Conservation (phyloP, 176 grass and related monocot genomes). For the Phoenix dactylifera region DNA sequence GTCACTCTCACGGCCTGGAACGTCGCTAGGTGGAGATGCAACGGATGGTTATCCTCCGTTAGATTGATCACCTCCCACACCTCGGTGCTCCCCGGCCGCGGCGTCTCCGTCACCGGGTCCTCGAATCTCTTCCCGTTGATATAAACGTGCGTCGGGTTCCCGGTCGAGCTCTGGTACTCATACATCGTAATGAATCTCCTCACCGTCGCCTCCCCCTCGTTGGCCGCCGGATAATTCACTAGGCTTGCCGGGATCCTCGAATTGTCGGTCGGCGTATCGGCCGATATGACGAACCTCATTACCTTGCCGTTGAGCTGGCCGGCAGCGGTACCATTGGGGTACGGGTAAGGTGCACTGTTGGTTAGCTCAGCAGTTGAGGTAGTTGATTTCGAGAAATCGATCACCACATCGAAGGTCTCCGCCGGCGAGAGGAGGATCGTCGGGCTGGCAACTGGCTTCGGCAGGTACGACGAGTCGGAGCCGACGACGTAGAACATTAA, state of each 20-base stretch:
- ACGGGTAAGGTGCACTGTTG: slow-evolving; percentile 66
- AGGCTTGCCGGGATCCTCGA: slow-evolving; percentile 32
- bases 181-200: slow-evolving; percentile 46
- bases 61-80: slow-evolving; percentile 82
- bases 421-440: slow-evolving; percentile 33
- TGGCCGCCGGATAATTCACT: slow-evolving; percentile 22
- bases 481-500: slow-evolving; percentile 48
- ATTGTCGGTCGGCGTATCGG: neutral
- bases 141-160: slow-evolving; percentile 46
- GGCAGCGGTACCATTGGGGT: slow-evolving; percentile 31
- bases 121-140: slow-evolving; percentile 62
- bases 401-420: slow-evolving; percentile 52
- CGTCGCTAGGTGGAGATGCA: slow-evolving; percentile 59
- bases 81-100: slow-evolving; percentile 38
- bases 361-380: slow-evolving; percentile 12
- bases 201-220: slow-evolving; percentile 20
- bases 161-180: slow-evolving; percentile 47
- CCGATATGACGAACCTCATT: slow-evolving; percentile 43
- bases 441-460: slow-evolving; percentile 4
- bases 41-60: slow-evolving; percentile 64
- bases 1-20: slow-evolving; percentile 34
- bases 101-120: slow-evolving; percentile 67
- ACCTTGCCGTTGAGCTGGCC: slow-evolving; percentile 27
- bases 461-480: slow-evolving; percentile 53
- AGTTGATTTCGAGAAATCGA: slow-evolving; percentile 25